Evolutionary conservation across 495 filamentous ascomycete species (phyloP).

Genomic region (Aspergillus avenaceus): DNA sequence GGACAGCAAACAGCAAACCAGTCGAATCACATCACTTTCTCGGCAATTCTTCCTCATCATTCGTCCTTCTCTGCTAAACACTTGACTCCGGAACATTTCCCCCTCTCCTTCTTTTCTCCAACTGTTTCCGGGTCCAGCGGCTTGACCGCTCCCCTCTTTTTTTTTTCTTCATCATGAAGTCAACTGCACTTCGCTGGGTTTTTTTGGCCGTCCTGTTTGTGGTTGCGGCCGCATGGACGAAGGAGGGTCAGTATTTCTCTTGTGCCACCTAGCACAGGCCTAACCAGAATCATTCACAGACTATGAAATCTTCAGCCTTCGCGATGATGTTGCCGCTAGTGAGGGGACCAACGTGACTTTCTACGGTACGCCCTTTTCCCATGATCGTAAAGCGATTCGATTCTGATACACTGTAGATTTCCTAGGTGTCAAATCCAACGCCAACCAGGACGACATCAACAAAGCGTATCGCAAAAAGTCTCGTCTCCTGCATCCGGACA

Average conservation of each 20-base stretch:
- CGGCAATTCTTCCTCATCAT: neutral
- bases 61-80: slow-evolving; percentile 1
- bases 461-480: slow-evolving; percentile 91
- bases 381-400: neutral
- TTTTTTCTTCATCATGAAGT: slow-evolving; percentile 32
- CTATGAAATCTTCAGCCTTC: slow-evolving; percentile 93
- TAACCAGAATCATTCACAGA: slow-evolving; percentile 47
- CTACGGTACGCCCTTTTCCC: slow-evolving; percentile 58
- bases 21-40: neutral
- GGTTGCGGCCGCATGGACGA: slow-evolving; percentile 70
- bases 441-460: slow-evolving; percentile 83
- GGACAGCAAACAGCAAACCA: too few relatives aligned
- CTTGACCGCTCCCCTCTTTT: slow-evolving; percentile 25
- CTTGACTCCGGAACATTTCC: slow-evolving; percentile 2
- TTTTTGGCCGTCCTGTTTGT: slow-evolving; percentile 47
- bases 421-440: slow-evolving; percentile 67
- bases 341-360: slow-evolving; percentile 85
- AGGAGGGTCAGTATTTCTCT: slow-evolving; percentile 61
- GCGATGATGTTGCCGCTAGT: slow-evolving; percentile 71
- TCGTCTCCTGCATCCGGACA: slow-evolving; percentile 82
- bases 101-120: neutral
- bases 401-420: slow-evolving; percentile 52
- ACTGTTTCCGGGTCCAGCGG: slow-evolving; percentile 15
- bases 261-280: slow-evolving; percentile 1
- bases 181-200: slow-evolving; percentile 25